A percentile compares a stretch with the other conserved stretches of the same genome.
Conservation (phyloP, 495 filamentous ascomycete genomes). For the Penicillium lagena region DNA sequence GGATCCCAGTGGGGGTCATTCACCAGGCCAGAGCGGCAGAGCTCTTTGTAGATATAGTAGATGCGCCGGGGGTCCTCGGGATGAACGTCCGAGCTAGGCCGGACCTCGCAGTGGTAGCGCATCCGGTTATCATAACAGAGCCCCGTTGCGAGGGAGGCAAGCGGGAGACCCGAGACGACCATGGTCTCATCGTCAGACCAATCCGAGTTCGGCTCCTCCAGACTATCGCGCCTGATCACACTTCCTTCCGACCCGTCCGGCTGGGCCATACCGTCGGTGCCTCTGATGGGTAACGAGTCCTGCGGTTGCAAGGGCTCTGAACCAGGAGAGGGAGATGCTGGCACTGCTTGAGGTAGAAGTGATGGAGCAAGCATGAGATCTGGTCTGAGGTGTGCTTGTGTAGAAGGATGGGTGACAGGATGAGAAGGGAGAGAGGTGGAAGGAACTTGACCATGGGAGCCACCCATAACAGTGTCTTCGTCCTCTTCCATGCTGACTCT, state of each 20-base stretch:
- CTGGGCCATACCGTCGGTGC: conserved; percentile 15
- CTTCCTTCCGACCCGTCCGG: conserved; percentile 14
- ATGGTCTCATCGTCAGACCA: conserved; percentile 31
- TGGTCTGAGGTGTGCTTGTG: conserved; percentile 6
- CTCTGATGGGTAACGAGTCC: neutral
- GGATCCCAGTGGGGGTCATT: conserved; percentile 44
- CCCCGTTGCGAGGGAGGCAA: conserved; percentile 55
- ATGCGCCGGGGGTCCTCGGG: conserved; percentile 93
- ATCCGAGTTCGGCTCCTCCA: conserved; percentile 34
- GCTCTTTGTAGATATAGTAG: conserved; percentile 77
- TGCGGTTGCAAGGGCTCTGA: conserved; percentile 5
- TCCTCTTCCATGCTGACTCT: conserved; percentile 26
- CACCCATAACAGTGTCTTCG: conserved; percentile 37
- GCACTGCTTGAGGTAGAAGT: conserved; percentile 5
- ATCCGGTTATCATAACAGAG: conserved; percentile 89
- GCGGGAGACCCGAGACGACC: conserved; percentile 21
- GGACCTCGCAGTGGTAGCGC: conserved; percentile 82
- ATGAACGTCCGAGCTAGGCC: conserved; percentile 65
- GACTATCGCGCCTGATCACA: conserved; percentile 21
- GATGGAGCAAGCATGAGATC: conserved; percentile 27
- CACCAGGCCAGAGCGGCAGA: conserved; percentile 73
- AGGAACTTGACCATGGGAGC: conserved; percentile 16
- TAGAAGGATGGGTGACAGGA: conserved; percentile 3
- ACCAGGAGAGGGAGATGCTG: conserved; percentile 9
- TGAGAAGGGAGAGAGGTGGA: conserved; percentile 9